Base-by-base conservation (phyloP, 345 rosid species). In the Gossypium arboreum region DNA sequence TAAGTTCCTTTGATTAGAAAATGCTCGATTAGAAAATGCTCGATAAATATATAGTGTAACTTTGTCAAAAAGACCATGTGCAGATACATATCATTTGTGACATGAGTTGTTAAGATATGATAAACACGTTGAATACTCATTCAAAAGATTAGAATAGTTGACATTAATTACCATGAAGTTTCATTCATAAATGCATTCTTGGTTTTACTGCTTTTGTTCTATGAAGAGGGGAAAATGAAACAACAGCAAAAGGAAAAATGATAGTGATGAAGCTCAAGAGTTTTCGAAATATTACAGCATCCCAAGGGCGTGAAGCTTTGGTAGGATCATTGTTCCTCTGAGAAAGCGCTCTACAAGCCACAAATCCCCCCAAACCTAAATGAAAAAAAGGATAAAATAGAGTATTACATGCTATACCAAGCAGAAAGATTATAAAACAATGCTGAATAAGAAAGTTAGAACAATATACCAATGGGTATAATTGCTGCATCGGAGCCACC, bases 231-330 rank as follows among this genome's bases (percentile, higher is more conserved):
- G 60, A 29, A 2, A 52, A 16, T 34, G 41, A 68, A 69, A 13
- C 59, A 51, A 69, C 60, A 27, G 24, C 24, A n/a, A 29, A 51
- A 27, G 20, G 41, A 2, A 25, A 69, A 69, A 51, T 3, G 44
- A 69, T 17, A 22, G 22, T 48, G 12, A 15, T 55, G 58, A 25
- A 50, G 43, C 58, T 60, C 12, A 29, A 60, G 73, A 20, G 27
- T 20, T 56, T 20, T 50, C n/a, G 51, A 66, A 72, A 81, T 41
- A 73, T 79, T 88, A 94, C 98, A 67, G 59, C 84, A 86, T 94
- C 97, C 98, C 98, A 94, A 76, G 98, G 98, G 56, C 98, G 91
- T 69, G 98, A 94, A 83, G 98, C 98, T 89, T 81, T 92, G 77
- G 97, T 73, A 12, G 98, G 98, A 81, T 94, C 94, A 69, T 75